A percentile compares a stretch with the other conserved stretches of the same genome.
These are phyloP conservation scores for Zygoascus ofunaensis DNA, from an alignment of 805 yeast species.

Conservation along the genomic window DNA sequence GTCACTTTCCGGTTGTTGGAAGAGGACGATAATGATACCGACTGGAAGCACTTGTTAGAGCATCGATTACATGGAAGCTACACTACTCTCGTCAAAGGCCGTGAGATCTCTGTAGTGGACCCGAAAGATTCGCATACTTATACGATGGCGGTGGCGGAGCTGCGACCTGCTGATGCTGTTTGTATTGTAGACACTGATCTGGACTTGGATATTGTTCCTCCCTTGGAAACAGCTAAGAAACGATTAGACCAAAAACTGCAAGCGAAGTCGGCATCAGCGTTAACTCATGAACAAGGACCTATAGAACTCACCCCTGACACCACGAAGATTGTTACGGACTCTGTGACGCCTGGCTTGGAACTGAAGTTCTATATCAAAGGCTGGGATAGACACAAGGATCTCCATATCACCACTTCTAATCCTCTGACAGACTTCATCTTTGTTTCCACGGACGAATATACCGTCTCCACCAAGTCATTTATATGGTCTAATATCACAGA, in stretches of 20 bases:
- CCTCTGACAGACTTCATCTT: conserved; percentile 7
- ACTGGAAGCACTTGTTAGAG: conserved; percentile 50
- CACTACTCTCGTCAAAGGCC: conserved; percentile 40
- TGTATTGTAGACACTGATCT: conserved; percentile 52
- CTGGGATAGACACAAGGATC: conserved; percentile 17
- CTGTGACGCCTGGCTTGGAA: conserved; percentile 27
- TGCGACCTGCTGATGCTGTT: conserved; percentile 36
- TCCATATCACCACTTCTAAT: conserved; percentile 17
- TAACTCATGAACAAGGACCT: no score
- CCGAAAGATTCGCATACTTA: conserved; percentile 20
- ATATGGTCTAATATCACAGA: conserved; percentile 19
- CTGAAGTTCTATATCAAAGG: conserved; percentile 22
- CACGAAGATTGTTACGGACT: conserved; percentile 18
- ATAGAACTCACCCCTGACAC: neutral
- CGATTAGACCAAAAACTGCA: neutral
- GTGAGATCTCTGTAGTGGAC: conserved; percentile 29
- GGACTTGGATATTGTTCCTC: conserved; percentile 34
- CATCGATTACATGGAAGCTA: conserved; percentile 39
- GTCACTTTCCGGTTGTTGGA: conserved; percentile 38
- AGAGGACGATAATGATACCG: conserved; percentile 22
- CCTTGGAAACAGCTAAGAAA: conserved; percentile 18
- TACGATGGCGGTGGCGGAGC: conserved; percentile 31
- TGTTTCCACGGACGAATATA: conserved; percentile 12
- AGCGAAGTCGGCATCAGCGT: neutral
- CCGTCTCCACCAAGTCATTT: conserved; percentile 14